phyloP scores from a whole-genome alignment of 306 rosid species.

The Albizia julibrissin region DNA sequence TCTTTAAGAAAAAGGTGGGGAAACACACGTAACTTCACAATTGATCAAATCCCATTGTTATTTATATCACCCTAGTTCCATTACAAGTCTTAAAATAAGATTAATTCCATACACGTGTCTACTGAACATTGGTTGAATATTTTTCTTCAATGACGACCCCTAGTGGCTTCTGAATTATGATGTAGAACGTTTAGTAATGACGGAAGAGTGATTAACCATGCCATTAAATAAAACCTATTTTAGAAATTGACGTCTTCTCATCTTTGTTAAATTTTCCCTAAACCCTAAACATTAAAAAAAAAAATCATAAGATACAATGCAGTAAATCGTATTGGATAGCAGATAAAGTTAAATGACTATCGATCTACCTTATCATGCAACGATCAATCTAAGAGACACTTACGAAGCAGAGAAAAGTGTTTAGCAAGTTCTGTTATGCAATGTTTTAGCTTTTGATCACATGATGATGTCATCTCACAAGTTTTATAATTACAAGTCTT shows the following conservation, averaged over 20 bases:
- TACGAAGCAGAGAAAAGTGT: neutral
- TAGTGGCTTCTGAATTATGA: neutral
- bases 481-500: neutral
- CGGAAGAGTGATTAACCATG: neutral
- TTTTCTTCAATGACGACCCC: neutral
- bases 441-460: neutral
- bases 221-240: neutral
- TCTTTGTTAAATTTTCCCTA: neutral
- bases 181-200: neutral
- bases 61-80: too few relatives aligned
- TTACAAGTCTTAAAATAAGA: neutral
- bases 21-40: neutral
- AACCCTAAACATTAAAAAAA: neutral
- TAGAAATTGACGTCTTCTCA: neutral
- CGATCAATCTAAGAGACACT: neutral
- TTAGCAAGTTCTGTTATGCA: neutral
- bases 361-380: neutral
- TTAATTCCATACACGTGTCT: neutral
- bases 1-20: neutral
- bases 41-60: neutral
- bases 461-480: neutral
- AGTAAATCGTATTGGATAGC: neutral
- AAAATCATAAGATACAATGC: neutral
- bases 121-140: neutral
- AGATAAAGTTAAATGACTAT: neutral